Evolutionary conservation across 176 grass and related monocot genomes (phyloP).

Genomic region (Oryza coarctata): DNA sequence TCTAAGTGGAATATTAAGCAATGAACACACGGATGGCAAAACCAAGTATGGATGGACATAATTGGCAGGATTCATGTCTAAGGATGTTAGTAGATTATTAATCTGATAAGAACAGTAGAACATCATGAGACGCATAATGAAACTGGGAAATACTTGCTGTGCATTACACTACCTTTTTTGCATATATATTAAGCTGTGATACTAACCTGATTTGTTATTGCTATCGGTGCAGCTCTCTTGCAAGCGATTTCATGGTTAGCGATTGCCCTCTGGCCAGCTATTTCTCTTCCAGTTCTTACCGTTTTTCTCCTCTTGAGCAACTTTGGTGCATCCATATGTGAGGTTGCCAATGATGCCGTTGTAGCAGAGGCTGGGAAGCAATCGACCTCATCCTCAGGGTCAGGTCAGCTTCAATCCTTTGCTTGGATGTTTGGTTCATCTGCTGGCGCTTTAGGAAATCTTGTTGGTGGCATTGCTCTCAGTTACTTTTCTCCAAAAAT

Average conservation of each 20-base stretch:
- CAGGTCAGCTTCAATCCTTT: slow-evolving; percentile 87
- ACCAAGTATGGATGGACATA: background rate
- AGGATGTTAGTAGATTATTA: background rate
- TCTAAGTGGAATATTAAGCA: background rate
- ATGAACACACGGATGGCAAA: background rate
- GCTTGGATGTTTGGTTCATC: slow-evolving; percentile 81
- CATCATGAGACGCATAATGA: background rate
- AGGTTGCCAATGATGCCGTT: slow-evolving; percentile 98
- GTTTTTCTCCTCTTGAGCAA: slow-evolving; percentile 93
- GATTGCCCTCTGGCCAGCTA: slow-evolving; percentile 65
- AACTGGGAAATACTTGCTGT: background rate
- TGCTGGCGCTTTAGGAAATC: slow-evolving; percentile 84
- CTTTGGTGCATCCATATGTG: slow-evolving; percentile 89
- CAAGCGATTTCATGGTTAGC: slow-evolving; percentile 92
- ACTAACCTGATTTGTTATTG: slow-evolving; percentile 37
- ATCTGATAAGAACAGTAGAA: background rate
- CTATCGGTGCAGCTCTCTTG: slow-evolving; percentile 69
- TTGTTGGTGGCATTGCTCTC: slow-evolving; percentile 82
- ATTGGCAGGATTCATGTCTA: background rate
- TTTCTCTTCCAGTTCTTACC: slow-evolving; percentile 65
- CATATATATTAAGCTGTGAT: background rate
- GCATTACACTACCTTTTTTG: background rate
- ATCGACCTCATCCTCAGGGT: slow-evolving; percentile 40
- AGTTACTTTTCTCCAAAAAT: slow-evolving; percentile 61
- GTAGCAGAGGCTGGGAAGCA: slow-evolving; percentile 81